Evolutionary conservation across 768 basidiomycete genomes (phyloP).

Genomic region (Boletus sensibilis): DNA sequence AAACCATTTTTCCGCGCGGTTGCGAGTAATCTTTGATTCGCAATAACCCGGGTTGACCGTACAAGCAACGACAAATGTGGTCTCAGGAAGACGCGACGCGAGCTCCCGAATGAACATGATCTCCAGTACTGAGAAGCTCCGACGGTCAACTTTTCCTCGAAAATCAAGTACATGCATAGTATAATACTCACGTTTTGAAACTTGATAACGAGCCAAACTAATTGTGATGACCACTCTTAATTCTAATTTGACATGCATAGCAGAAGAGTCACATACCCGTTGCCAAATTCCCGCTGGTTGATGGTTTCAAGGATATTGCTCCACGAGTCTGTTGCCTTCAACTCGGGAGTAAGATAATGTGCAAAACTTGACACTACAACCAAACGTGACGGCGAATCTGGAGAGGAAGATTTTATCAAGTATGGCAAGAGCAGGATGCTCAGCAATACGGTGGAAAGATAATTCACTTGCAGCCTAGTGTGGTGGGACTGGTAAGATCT

Average conservation of each 20-base stretch:
- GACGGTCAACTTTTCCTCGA: neutral
- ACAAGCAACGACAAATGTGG: slow-evolving; percentile 25
- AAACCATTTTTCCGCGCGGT: neutral
- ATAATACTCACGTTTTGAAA: slow-evolving; percentile 25
- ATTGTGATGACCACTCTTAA: neutral
- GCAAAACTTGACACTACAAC: slow-evolving; percentile 33
- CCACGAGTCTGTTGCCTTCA: slow-evolving; percentile 6
- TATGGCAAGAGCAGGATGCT: slow-evolving; percentile 36
- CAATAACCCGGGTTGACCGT: slow-evolving; percentile 37
- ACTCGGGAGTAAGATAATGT: slow-evolving; percentile 17
- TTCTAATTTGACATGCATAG: neutral
- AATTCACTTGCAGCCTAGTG: slow-evolving; percentile 38
- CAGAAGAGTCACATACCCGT: slow-evolving; percentile 13
- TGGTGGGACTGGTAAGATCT: neutral
- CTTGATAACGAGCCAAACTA: slow-evolving; percentile 21
- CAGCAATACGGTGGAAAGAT: slow-evolving; percentile 34
- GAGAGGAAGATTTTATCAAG: slow-evolving; percentile 25
- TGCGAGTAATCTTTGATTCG: slow-evolving; percentile 28
- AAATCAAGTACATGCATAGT: neutral
- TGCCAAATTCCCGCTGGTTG: slow-evolving; percentile 24
- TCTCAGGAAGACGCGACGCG: slow-evolving; percentile 23
- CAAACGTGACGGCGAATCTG: slow-evolving; percentile 26
- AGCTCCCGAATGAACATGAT: slow-evolving; percentile 38
- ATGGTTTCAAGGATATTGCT: slow-evolving; percentile 25
- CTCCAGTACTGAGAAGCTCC: slow-evolving; percentile 25